Evolutionary conservation across 108 stramenopile species (phyloP), one percentile per base, ranked within the genome.

Genomic region (Skeletonema potamos): DNA sequence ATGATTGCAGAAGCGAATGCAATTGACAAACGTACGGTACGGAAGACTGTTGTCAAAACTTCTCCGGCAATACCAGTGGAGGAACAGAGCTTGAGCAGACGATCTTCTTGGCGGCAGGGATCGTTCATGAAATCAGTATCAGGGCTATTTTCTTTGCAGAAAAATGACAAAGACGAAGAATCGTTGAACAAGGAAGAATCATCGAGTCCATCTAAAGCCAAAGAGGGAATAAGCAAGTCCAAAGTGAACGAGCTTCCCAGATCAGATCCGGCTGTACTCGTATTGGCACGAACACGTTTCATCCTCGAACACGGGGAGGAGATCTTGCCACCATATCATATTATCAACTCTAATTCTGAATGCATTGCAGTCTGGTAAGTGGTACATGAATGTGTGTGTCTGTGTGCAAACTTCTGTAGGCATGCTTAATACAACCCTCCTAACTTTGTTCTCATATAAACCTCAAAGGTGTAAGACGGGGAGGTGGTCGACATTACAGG

Each of bases 351-450:
- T 12, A 93, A 93, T 62, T 88, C 85, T 44, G 92, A 93, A 71
- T 93, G 92, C 39, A 87, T 93, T 24, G 92, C 92, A 9, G 86
- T 93, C 24, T 93, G 86, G 86, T 87, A 51, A 51, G 48, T 24
- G 15, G 15, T 18, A 36, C 17, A 18, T 44, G 8, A 2, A 11
- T 17, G 43, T 44, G 43, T 44, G 43, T 44, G 43, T 0, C n/a
- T n/a, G n/a, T n/a, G n/a, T n/a, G n/a, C n/a, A n/a, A 4, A 36
- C 5, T 36, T 36, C 34, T 9, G 9, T 36, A 7, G 34, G 34
- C 15, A 41, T 4, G 15, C n/a, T n/a, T n/a, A n/a, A 0, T 15
- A 41, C 39, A 2, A 41, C 4, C n/a, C 2, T 41, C 0, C 39
- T 41, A 51, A 51, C 48, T 22, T 51, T 44, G 43, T 44, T 36